phyloP scores from a whole-genome alignment of 2,329 filamentous ascomycete species.

The Colletotrichum kahawae region DNA sequence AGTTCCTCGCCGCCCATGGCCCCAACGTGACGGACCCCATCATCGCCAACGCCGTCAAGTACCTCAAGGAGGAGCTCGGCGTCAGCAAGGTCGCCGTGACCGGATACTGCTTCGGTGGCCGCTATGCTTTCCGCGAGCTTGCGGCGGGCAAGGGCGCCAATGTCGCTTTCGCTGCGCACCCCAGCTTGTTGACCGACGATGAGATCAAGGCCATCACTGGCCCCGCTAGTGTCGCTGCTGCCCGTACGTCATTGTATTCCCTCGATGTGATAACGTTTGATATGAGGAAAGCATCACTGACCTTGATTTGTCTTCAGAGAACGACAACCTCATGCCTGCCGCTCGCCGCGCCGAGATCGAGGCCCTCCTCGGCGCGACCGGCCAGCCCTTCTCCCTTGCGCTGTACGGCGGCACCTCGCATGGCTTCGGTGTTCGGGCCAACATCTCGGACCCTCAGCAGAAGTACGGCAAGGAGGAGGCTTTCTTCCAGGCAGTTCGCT shows the following conservation, averaged over 20 bases:
- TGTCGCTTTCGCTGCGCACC: slow-evolving; percentile 68
- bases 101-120: slow-evolving; percentile 71
- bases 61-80: slow-evolving; percentile 53
- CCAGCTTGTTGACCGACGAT: slow-evolving; percentile 61
- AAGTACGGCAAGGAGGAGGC: slow-evolving; percentile 80
- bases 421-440: slow-evolving; percentile 75
- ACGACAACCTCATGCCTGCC: slow-evolving; percentile 62
- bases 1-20: slow-evolving; percentile 45
- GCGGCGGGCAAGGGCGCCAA: slow-evolving; percentile 57
- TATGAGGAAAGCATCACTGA: background rate
- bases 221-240: slow-evolving; percentile 67
- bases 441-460: slow-evolving; percentile 54
- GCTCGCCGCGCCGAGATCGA: slow-evolving; percentile 61
- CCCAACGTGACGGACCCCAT: slow-evolving; percentile 49
- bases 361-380: slow-evolving; percentile 58
- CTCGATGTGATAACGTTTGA: background rate
- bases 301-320: slow-evolving; percentile 44
- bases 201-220: slow-evolving; percentile 63
- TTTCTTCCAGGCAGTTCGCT: slow-evolving; percentile 76
- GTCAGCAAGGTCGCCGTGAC: slow-evolving; percentile 58
- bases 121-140: slow-evolving; percentile 59
- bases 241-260: slow-evolving; percentile 43
- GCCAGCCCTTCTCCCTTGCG: slow-evolving; percentile 68
- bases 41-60: slow-evolving; percentile 48
- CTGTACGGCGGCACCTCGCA: slow-evolving; percentile 73